phyloP scores from a whole-genome alignment of 495 filamentous ascomycete genomes.

The Aspergillus sclerotiicarbonarius region DNA sequence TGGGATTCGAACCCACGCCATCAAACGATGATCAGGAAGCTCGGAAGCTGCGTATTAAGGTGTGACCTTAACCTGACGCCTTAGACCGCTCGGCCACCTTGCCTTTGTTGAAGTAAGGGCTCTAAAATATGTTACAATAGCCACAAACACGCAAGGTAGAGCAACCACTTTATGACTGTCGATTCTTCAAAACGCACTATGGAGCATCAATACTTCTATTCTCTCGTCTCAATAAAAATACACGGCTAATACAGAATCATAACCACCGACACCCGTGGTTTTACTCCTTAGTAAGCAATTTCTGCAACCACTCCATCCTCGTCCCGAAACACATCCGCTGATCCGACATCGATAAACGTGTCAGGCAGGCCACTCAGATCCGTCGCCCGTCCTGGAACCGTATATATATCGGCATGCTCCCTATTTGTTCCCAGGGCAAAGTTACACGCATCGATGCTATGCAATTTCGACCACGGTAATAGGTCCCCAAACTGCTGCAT shows the following conservation, averaged over 20 bases:
- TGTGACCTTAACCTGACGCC: neutral
- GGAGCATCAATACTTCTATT: too few species aligned
- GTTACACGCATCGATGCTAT: constrained; percentile 9
- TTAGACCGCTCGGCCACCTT: too few species aligned
- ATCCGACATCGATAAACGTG: constrained; percentile 26
- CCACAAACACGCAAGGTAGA: too few species aligned
- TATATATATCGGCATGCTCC: constrained; percentile 7
- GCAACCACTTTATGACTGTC: too few species aligned
- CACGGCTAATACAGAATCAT: too few species aligned
- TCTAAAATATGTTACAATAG: too few species aligned
- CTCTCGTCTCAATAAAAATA: too few species aligned
- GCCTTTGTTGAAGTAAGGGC: too few species aligned
- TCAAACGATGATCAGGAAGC: constrained; percentile 1
- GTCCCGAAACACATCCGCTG: constrained; percentile 36
- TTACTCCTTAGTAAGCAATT: neutral
- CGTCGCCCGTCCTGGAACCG: constrained; percentile 14
- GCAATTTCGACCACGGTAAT: constrained; percentile 22
- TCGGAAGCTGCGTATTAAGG: neutral
- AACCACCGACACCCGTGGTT: too few species aligned
- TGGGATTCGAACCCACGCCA: constrained; percentile 43
- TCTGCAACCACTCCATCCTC: constrained; percentile 24
- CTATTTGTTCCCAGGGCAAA: constrained; percentile 2
- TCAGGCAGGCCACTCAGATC: constrained; percentile 21
- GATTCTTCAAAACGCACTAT: too few species aligned
- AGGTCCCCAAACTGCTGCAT: constrained; percentile 11